Percentiles rank a stretch among this genome's conserved stretches.
phyloP scores from a whole-genome alignment of 106 monocot species.

The Gastrodia elata region DNA sequence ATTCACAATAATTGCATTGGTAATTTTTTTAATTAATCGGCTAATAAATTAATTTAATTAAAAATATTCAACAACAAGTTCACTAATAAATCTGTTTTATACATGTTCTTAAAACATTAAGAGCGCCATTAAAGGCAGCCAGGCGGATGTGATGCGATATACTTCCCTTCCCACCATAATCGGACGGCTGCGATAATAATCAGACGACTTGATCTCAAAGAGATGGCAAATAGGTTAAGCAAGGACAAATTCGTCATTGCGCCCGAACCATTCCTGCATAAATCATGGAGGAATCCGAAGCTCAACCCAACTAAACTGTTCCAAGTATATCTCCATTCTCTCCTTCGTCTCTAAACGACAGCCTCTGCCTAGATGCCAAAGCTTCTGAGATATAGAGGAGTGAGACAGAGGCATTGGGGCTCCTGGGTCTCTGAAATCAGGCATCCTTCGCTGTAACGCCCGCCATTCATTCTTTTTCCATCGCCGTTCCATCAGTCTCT shows the following conservation, averaged over 20 bases:
- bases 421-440: constrained; percentile 75
- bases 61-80: too few species aligned
- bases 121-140: too few species aligned
- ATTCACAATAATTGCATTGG: too few species aligned
- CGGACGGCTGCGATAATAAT: not conserved
- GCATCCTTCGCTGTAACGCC: constrained; percentile 45
- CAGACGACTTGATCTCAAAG: not conserved
- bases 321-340: too few species aligned
- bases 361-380: not conserved
- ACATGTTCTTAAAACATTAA: too few species aligned
- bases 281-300: not conserved
- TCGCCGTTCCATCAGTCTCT: not conserved
- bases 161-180: not conserved
- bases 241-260: constrained; percentile 1
- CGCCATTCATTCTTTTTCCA: not conserved
- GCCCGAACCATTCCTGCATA: not conserved
- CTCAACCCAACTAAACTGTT: too few species aligned
- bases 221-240: not conserved
- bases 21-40: too few species aligned
- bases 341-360: too few species aligned
- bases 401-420: constrained; percentile 66
- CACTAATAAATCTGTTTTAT: too few species aligned
- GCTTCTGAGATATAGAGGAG: constrained; percentile 42
- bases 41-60: too few species aligned
- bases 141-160: not conserved